Evolutionary conservation across 768 basidiomycete species (phyloP).

Genomic region (Nidula microcarpa): DNA sequence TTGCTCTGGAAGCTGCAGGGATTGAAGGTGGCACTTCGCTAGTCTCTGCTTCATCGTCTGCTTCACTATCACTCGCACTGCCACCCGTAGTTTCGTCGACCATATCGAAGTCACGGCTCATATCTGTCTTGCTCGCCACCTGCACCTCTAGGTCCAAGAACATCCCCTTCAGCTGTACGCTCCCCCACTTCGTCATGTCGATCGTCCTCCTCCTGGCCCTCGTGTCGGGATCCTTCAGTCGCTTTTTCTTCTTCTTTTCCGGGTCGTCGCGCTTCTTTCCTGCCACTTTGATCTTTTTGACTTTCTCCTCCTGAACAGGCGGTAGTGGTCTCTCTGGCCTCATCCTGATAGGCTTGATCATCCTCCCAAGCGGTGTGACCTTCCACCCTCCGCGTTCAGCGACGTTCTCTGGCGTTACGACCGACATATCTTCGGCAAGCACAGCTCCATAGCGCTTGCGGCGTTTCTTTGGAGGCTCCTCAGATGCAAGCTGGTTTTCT

Average conservation of each 20-base stretch:
- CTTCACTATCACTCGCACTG: slow-evolving; percentile 4
- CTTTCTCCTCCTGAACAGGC: slow-evolving; percentile 18
- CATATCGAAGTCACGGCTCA: slow-evolving; percentile 7
- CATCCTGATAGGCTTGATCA: slow-evolving; percentile 67
- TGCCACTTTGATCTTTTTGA: slow-evolving; percentile 8
- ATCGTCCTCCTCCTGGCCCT: slow-evolving; percentile 65
- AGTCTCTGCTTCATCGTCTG: slow-evolving; percentile 9
- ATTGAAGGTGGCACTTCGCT: slow-evolving; percentile 2
- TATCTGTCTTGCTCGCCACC: slow-evolving; percentile 12
- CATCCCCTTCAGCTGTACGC: slow-evolving; percentile 64
- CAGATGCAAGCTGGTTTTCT: slow-evolving; percentile 19
- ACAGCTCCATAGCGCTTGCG: slow-evolving; percentile 31
- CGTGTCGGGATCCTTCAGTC: slow-evolving; percentile 43
- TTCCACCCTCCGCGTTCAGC: slow-evolving; percentile 59
- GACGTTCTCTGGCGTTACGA: slow-evolving; percentile 57
- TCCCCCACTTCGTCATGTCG: slow-evolving; percentile 71
- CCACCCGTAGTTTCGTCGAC: slow-evolving; percentile 3
- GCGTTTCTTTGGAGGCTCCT: slow-evolving; percentile 41
- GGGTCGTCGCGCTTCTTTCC: slow-evolving; percentile 10
- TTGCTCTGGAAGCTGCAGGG: slow-evolving; percentile 1
- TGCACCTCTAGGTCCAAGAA: slow-evolving; percentile 50
- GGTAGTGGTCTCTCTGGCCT: slow-evolving; percentile 63
- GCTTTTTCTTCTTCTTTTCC: slow-evolving; percentile 39
- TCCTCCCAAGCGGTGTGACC: slow-evolving; percentile 60
- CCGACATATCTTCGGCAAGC: slow-evolving; percentile 61